These are phyloP conservation scores for Picochlorum sp. DNA, from an alignment of 139 green algal genomes.

Conservation along the genomic window DNA sequence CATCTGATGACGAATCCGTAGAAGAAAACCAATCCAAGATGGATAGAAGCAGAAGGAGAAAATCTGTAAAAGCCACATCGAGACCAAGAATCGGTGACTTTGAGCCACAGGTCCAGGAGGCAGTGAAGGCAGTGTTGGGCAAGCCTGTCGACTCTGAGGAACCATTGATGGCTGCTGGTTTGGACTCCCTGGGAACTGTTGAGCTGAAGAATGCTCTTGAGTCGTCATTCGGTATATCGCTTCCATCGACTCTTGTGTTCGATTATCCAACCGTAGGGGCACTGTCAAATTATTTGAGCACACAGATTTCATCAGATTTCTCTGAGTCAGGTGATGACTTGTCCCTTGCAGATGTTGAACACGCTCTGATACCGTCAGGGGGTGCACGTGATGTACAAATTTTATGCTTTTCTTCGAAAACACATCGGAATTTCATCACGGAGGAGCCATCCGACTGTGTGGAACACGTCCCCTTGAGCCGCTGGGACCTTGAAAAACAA, in stretches of 20 bases:
- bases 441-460: constrained; percentile 13
- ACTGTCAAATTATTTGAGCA: constrained; percentile 26
- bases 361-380: background rate
- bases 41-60: background rate
- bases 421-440: background rate
- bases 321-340: background rate
- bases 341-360: constrained; percentile 1
- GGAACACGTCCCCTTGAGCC: constrained; percentile 30
- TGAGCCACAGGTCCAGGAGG: background rate
- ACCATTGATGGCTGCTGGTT: constrained; percentile 51
- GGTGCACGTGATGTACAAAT: background rate
- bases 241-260: constrained; percentile 44
- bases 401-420: background rate
- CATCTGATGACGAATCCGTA: constrained; percentile 5
- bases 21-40: no score
- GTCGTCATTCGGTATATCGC: constrained; percentile 20
- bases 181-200: constrained; percentile 49
- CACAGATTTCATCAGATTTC: background rate
- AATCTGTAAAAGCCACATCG: background rate
- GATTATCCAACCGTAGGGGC: constrained; percentile 46
- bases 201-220: constrained; percentile 29
- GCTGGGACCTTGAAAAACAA: constrained; percentile 39
- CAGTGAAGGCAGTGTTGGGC: constrained; percentile 4
- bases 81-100: background rate
- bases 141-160: constrained; percentile 17